Base-by-base conservation (phyloP, 805 yeast species). In the Candida suzukii region DNA sequence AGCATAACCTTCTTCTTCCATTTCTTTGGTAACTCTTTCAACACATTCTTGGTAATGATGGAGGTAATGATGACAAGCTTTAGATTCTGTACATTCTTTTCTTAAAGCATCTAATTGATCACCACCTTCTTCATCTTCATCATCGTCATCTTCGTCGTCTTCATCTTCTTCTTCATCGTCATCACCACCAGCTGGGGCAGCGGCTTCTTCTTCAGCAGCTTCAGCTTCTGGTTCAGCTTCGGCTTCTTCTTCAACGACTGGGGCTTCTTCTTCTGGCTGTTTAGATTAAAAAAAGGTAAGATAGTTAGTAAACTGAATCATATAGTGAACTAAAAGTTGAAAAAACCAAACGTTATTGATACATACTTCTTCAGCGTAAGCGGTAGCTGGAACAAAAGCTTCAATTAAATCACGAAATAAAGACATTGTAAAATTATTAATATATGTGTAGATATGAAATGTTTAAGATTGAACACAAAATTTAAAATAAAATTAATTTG, bases 1-100 rank as follows among this genome's bases (percentile, higher is more conserved):
- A 24, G 68, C 96, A 63, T 91, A 90, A 54, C 72, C 95, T 52
- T 76, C 83, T 60, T 86, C 90, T 70, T 88, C 87, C 72, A 73
- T 76, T 55, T 80, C 95, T 64, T 81, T 78, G 50, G 93, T 80
- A 50, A 91, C 98, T 73, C 97, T 88, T 70, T 86, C 97, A 45
- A 80, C 80, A 76, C 99, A 91, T 68, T 90, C 96, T 48, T 84
- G 80, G 69, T 83, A 88, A 69, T 90, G 97, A 69, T 90, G 96
- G 56, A 78, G 76, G 63, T 74, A 74, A 50, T 79, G 79, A 54
- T 80, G 72, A 67, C 95, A 84, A 40, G 76, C 76, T 43, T 71
- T 73, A 39, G 83, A 73, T 48, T 78, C 72, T 39, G 77, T 66
- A 66, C 95, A 88, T 60, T 83, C 88, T 51, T 67, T 82, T 57